These are phyloP conservation scores for Cladosporium sp. DNA, from an alignment of 2,329 filamentous ascomycete genomes.

Conservation along the genomic window DNA sequence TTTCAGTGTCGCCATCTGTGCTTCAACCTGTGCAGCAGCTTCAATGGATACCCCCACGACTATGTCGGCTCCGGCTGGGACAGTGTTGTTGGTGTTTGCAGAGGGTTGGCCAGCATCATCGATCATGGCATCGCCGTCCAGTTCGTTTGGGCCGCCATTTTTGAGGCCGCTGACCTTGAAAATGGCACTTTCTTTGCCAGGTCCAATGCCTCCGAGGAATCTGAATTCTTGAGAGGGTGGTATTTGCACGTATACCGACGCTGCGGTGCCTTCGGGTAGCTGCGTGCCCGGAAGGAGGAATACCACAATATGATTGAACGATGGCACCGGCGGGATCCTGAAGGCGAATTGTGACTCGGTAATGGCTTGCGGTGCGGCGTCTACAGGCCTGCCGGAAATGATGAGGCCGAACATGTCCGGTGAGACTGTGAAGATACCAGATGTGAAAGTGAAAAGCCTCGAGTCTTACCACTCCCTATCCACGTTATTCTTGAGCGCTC, in stretches of 20 bases:
- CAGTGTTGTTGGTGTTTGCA: slow-evolving; percentile 20
- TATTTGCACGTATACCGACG: slow-evolving; percentile 84
- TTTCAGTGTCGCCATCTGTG: slow-evolving; percentile 61
- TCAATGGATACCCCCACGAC: slow-evolving; percentile 82
- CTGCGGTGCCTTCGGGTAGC: slow-evolving; percentile 72
- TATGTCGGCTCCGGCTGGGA: slow-evolving; percentile 43
- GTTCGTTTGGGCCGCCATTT: slow-evolving; percentile 38
- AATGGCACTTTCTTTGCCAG: slow-evolving; percentile 86
- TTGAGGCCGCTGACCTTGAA: slow-evolving; percentile 65
- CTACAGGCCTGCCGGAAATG: slow-evolving; percentile 56
- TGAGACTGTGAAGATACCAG: background rate
- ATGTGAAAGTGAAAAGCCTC: too few relatives aligned
- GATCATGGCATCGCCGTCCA: slow-evolving; percentile 48
- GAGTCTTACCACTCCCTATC: too few relatives aligned
- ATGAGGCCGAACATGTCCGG: slow-evolving; percentile 57
- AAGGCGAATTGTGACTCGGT: slow-evolving; percentile 62
- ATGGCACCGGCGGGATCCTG: slow-evolving; percentile 56
- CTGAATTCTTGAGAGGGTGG: slow-evolving; percentile 61
- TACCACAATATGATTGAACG: slow-evolving; percentile 73
- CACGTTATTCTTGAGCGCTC: too few relatives aligned
- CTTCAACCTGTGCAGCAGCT: slow-evolving; percentile 65
- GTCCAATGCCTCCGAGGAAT: slow-evolving; percentile 83
- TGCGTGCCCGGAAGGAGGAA: slow-evolving; percentile 77
- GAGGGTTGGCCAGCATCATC: slow-evolving; percentile 30
- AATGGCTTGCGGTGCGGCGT: slow-evolving; percentile 53